A percentile compares a stretch with the other conserved stretches of the same genome.
Evolutionary conservation across 2,329 filamentous ascomycete species (phyloP).

Genomic region (Trichoderma atrobrunneum): DNA sequence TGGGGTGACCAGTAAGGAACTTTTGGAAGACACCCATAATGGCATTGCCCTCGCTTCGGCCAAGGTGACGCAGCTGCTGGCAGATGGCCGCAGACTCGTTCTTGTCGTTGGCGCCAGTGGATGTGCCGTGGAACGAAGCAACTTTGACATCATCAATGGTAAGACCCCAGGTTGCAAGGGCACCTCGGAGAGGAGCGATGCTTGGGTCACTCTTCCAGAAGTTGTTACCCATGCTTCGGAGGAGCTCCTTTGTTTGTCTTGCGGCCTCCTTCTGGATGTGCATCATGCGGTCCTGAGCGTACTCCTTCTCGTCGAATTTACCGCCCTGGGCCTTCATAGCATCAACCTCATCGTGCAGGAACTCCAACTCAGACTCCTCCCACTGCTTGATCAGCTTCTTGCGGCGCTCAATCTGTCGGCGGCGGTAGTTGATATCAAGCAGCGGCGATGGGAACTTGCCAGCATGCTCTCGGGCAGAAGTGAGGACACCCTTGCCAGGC

Average conservation of each 20-base stretch:
- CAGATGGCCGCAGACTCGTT: constrained; percentile 98
- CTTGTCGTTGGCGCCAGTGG: constrained; percentile 98
- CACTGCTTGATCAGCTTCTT: constrained; percentile 93
- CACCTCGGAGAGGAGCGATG: constrained; percentile 93
- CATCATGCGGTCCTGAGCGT: constrained; percentile 75
- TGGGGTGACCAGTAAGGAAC: constrained; percentile 96
- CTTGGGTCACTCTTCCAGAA: constrained; percentile 97
- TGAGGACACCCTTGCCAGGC: constrained; percentile 94
- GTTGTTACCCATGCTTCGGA: constrained; percentile 91
- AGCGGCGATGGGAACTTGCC: constrained; percentile 94
- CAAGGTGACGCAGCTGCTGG: constrained; percentile 91
- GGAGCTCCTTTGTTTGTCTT: constrained; percentile 88
- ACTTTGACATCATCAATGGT: constrained; percentile 94
- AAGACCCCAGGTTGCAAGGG: constrained; percentile 95
- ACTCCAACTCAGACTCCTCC: constrained; percentile 93
- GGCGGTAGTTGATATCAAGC: constrained; percentile 95
- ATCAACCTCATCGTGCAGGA: constrained; percentile 85
- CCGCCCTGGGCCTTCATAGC: constrained; percentile 81
- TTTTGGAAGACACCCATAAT: constrained; percentile 98
- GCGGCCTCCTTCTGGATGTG: constrained; percentile 85
- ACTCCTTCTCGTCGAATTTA: constrained; percentile 78
- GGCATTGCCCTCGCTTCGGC: constrained; percentile 93
- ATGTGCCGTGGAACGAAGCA: constrained; percentile 98
- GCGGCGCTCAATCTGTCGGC: constrained; percentile 88
- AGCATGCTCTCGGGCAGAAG: constrained; percentile 84